These are phyloP conservation scores for Puccinia triticina DNA, from an alignment of 1,284 basidiomycete species.

Conservation along the genomic window DNA sequence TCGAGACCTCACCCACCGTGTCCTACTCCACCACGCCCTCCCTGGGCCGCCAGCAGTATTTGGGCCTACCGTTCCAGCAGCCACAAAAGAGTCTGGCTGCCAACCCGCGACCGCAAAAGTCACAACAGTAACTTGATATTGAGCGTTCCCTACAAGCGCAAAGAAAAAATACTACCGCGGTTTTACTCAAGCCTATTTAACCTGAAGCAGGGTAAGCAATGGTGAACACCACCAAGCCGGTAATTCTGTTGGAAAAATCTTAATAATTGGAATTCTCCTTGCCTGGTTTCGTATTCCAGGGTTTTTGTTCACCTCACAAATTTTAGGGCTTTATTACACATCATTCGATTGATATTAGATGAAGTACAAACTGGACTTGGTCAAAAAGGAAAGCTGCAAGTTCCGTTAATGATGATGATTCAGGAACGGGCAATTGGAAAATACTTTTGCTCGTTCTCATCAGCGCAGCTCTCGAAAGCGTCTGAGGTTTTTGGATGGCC, in stretches of 20 bases:
- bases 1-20: too few species aligned
- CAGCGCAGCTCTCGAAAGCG: constrained; percentile 8
- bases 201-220: constrained; percentile 89
- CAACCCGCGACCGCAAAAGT: too few species aligned
- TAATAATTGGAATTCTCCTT: constrained; percentile 23
- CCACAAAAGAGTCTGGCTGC: too few species aligned
- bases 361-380: constrained; percentile 94
- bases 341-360: constrained; percentile 92
- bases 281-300: constrained; percentile 57
- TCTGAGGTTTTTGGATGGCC: constrained; percentile 37
- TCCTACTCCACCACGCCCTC: too few species aligned
- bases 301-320: constrained; percentile 85
- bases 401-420: constrained; percentile 64
- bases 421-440: constrained; percentile 39
- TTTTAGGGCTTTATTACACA: constrained; percentile 82
- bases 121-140: constrained; percentile 72
- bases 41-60: too few species aligned
- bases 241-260: not conserved
- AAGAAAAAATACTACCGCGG: constrained; percentile 84
- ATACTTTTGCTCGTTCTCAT: constrained; percentile 39
- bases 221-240: not conserved
- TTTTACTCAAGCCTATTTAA: constrained; percentile 96
- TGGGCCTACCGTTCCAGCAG: too few species aligned
- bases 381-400: constrained; percentile 75
- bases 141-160: constrained; percentile 78